Evolutionary conservation across 2,329 filamentous ascomycete genomes (phyloP), one percentile per base, ranked within the genome.

Genomic region (Trichophyton rubrum): DNA sequence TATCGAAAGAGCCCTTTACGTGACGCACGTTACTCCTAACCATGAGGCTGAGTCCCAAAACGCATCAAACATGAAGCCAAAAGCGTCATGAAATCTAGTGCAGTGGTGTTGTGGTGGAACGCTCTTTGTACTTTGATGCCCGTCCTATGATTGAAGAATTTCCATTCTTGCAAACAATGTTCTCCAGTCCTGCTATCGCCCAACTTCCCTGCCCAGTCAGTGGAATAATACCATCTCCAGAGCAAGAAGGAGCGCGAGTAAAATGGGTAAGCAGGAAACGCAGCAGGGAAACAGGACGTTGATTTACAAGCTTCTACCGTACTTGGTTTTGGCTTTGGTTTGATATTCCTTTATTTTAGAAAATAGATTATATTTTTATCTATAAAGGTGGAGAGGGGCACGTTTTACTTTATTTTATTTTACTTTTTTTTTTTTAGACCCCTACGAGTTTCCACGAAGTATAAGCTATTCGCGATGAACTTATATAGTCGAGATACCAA

Each of bases 1-100:
- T 59, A 66, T 87, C 51, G 90, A 96, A 78, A 80, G 87, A 64
- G 75, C 78, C 58, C 80, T 84, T 66, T 88, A 88, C 70, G 71
- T 68, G 38, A 66, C 68, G 13, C 63, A 65, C 11, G 61, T 63
- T 11, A 60, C 55, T n/a, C 57, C 64, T 20, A 58, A 60, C 5
- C 60, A 60, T 38, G 47, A 47, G 11, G 7, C 45, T 8, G 47
- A 57, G n/a, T 45, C 40, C 17, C 66, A 69, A 64, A 73, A 73
- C 49, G 72, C 71, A 49, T 59, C 62, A 9, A 67, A 64, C 15
- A 64, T 65, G 33, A 75, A 73, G 66, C 69, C 71, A 38, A 75
- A 75, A 66, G 67, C 65, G 57, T 70, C 72, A 56, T 75, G 51
- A 55, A 55, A 13, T 6, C 24, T 15, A 17, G 33, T 1, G 13